These are phyloP conservation scores for Phyllostachys edulis DNA, from an alignment of 176 grass and related monocot species.

Conservation along the genomic window DNA sequence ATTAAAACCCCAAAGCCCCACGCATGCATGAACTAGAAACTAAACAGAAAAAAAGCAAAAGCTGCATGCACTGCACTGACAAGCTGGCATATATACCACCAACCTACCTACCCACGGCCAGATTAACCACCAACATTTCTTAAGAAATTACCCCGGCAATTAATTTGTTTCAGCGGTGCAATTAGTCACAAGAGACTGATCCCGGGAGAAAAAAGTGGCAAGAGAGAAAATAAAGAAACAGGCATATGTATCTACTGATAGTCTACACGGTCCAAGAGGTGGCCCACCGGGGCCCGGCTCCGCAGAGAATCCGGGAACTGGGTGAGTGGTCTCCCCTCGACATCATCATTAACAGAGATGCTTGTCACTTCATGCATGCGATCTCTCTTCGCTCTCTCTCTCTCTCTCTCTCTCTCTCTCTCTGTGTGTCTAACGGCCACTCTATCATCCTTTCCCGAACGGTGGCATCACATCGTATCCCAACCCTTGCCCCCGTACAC, in stretches of 20 bases:
- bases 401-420: too few relatives aligned
- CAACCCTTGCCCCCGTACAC: slow-evolving; percentile 9
- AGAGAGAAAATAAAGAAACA: background rate
- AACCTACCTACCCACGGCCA: background rate
- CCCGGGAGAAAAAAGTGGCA: background rate
- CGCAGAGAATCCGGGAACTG: slow-evolving; percentile 40
- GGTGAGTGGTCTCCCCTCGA: slow-evolving; percentile 14
- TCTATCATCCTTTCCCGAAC: slow-evolving; percentile 20
- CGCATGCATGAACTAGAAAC: slow-evolving; percentile 6
- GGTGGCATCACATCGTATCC: slow-evolving; percentile 37
- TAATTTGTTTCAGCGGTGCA: background rate
- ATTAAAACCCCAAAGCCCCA: background rate
- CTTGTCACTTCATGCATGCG: slow-evolving; percentile 30
- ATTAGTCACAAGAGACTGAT: background rate
- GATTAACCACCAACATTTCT: background rate
- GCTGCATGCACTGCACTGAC: background rate
- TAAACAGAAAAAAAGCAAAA: slow-evolving; percentile 18
- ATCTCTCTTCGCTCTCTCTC: too few relatives aligned
- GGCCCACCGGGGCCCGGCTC: background rate
- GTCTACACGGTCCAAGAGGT: slow-evolving; percentile 24
- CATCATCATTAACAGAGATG: slow-evolving; percentile 44
- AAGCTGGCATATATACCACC: background rate
- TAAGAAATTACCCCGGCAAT: background rate
- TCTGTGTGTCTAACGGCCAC: background rate
- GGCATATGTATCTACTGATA: background rate